Evolutionary conservation across 139 green algal species (phyloP).

Genomic region (Chlamydomonas schloesseri): DNA sequence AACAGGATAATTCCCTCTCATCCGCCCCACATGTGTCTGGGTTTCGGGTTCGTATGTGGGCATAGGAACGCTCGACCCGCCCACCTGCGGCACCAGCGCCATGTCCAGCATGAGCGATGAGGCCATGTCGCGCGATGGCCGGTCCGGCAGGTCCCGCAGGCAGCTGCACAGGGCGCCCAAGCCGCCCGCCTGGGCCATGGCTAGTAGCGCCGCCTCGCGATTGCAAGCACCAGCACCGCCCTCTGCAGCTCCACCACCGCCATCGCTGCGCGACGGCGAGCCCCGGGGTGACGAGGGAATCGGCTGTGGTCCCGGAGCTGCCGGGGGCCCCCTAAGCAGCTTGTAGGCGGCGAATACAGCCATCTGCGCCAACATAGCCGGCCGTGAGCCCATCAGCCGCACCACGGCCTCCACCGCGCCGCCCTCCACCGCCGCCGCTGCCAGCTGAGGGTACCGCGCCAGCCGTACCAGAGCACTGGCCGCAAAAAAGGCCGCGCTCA

Average conservation of each 20-base stretch:
- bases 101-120: conserved; percentile 44
- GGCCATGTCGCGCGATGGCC: conserved; percentile 36
- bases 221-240: background rate
- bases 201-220: conserved; percentile 17
- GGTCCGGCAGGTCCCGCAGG: conserved; percentile 1
- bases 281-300: background rate
- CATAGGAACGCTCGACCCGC: too few species aligned
- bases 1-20: too few species aligned
- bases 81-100: conserved; percentile 38
- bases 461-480: conserved; percentile 20
- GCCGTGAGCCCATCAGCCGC: background rate
- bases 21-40: too few species aligned
- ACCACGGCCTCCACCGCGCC: conserved; percentile 14
- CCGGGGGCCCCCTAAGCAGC: conserved; percentile 1
- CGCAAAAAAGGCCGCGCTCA: conserved; percentile 24
- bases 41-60: too few species aligned
- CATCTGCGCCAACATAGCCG: conserved; percentile 39
- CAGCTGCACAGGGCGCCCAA: conserved; percentile 1
- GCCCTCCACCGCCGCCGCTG: conserved; percentile 5
- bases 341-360: conserved; percentile 50
- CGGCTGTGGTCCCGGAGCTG: background rate
- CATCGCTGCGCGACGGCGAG: background rate
- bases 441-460: background rate
- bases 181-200: conserved; percentile 8
- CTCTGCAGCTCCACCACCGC: too few species aligned